These are phyloP conservation scores for Hemerocallis citrina DNA, from an alignment of 106 monocot genomes.

Conservation along the genomic window DNA sequence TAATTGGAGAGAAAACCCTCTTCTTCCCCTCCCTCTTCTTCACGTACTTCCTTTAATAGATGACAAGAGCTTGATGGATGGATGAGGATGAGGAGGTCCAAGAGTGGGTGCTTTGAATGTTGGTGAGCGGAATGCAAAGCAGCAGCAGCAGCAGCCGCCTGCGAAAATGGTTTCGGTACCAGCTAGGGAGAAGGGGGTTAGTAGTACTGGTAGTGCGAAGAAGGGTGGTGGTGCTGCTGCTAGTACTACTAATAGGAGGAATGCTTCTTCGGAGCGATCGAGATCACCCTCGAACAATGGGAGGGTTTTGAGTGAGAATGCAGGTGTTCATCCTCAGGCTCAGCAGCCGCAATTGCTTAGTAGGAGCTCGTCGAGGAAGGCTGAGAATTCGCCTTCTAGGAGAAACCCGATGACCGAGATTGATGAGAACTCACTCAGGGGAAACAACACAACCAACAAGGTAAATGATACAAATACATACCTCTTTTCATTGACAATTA, in stretches of 20 bases:
- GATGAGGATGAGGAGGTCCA: too few relatives aligned
- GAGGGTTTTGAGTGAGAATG: constrained; percentile 38
- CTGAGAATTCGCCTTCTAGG: constrained; percentile 64
- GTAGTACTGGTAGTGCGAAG: too few relatives aligned
- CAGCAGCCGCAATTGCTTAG: too few relatives aligned
- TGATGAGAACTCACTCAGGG: constrained; percentile 48
- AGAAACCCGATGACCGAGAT: constrained; percentile 83
- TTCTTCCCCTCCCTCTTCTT: too few relatives aligned
- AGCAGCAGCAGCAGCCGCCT: constrained; percentile 31
- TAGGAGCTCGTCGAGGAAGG: constrained; percentile 75
- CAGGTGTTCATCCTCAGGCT: neutral
- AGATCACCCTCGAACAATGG: constrained; percentile 34
- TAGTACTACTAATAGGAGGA: neutral
- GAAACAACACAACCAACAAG: constrained; percentile 14
- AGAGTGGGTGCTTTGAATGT: too few relatives aligned
- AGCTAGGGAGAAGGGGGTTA: constrained; percentile 60
- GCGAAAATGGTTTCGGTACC: constrained; percentile 88
- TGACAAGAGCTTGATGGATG: too few relatives aligned
- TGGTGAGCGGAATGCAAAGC: constrained; percentile 23
- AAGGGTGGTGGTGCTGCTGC: too few relatives aligned
- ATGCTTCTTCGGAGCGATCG: too few relatives aligned
- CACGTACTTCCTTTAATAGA: too few relatives aligned
- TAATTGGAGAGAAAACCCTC: too few relatives aligned
- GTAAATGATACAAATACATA: too few relatives aligned
- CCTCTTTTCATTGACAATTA: too few relatives aligned